These are phyloP conservation scores for Arbutus unedo DNA, from an alignment of 148 eudicot genomes.

Conservation along the genomic window DNA sequence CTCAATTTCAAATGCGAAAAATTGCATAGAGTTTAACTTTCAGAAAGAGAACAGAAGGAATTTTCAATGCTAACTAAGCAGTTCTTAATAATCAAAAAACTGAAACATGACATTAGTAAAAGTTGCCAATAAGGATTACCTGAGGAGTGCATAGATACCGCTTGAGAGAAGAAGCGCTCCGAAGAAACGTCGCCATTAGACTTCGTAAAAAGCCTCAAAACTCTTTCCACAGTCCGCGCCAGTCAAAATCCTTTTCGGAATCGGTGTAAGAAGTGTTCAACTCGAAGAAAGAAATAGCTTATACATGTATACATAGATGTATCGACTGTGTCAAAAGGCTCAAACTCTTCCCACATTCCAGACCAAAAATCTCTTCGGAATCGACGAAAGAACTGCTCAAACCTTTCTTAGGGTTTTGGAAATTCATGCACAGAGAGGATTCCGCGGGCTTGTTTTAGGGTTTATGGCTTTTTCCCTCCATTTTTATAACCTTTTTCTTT, in stretches of 20 bases:
- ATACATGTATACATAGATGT: background rate
- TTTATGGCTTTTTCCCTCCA: constrained; percentile 25
- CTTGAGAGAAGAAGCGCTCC: constrained; percentile 24
- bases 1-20: background rate
- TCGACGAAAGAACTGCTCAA: no score
- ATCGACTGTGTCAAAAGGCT: no score
- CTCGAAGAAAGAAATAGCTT: background rate
- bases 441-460: constrained; percentile 11
- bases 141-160: constrained; percentile 15
- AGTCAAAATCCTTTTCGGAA: background rate
- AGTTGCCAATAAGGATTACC: constrained; percentile 11
- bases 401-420: background rate
- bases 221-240: background rate
- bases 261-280: background rate
- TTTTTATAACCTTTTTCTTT: background rate
- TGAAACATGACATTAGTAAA: background rate
- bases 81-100: background rate
- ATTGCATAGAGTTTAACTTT: background rate
- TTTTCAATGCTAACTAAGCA: background rate
- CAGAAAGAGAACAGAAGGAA: background rate
- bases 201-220: background rate
- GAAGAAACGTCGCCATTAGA: constrained; percentile 37
- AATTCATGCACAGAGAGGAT: background rate
- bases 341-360: no score
- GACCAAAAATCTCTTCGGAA: no score